These are phyloP conservation scores for Anthracocystis setariae DNA, from an alignment of 1,284 basidiomycete species.

Conservation along the genomic window DNA sequence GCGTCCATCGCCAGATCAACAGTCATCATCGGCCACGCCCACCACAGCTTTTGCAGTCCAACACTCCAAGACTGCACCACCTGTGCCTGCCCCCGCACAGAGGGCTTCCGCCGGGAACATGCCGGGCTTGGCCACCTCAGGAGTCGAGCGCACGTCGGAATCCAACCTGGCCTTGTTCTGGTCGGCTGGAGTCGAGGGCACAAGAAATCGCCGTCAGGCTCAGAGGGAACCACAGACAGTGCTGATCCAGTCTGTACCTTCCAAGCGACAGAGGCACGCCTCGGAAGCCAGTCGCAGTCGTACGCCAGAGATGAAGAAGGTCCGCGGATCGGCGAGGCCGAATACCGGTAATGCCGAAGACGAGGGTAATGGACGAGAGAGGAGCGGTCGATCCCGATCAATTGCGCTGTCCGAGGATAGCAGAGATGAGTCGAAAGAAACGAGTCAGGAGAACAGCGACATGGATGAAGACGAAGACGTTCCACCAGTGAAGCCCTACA, in stretches of 20 bases:
- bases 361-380: constrained; percentile 32
- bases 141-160: constrained; percentile 63
- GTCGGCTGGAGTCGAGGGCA: constrained; percentile 62
- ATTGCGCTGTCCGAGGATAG: constrained; percentile 26
- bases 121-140: constrained; percentile 62
- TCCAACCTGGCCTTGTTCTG: constrained; percentile 66
- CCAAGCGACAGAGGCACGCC: constrained; percentile 27
- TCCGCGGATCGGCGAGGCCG: constrained; percentile 20
- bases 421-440: constrained; percentile 21
- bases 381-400: constrained; percentile 29
- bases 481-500: constrained; percentile 29
- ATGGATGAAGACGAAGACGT: constrained; percentile 33
- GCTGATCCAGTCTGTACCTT: constrained; percentile 20
- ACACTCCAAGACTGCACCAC: constrained; percentile 18
- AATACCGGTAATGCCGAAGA: constrained; percentile 20
- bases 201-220: constrained; percentile 58
- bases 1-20: constrained; percentile 19
- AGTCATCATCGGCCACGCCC: constrained; percentile 6
- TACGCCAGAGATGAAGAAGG: constrained; percentile 42
- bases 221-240: constrained; percentile 49
- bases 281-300: constrained; percentile 46
- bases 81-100: constrained; percentile 19
- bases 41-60: constrained; percentile 9
- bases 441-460: constrained; percentile 34
- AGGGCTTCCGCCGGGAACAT: constrained; percentile 20